Evolutionary conservation across 1,284 basidiomycete genomes (phyloP).

Genomic region (Sanghuangporus weigelae): DNA sequence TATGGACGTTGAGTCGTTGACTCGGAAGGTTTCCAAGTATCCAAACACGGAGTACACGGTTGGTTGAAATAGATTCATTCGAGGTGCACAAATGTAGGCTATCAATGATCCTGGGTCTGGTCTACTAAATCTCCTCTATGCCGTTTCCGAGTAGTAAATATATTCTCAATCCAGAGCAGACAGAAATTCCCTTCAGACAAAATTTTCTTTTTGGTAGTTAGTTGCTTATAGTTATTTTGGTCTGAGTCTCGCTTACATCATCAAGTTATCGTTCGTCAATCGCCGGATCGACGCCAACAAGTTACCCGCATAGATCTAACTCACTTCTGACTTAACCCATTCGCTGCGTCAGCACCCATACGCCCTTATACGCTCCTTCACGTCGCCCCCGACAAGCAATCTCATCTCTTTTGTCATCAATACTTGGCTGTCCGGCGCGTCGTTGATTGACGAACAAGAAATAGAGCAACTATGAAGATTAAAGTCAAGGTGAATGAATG

Average conservation of each 20-base stretch:
- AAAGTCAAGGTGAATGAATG: slow-evolving; percentile 66
- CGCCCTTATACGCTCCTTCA: neutral
- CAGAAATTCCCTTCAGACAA: too few relatives aligned
- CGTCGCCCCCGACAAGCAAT: neutral
- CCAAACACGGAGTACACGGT: too few relatives aligned
- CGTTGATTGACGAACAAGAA: neutral
- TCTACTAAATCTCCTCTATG: too few relatives aligned
- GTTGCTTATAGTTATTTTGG: too few relatives aligned
- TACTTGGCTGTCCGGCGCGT: neutral
- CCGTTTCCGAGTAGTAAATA: too few relatives aligned
- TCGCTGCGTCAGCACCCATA: neutral
- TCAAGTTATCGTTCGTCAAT: slow-evolving; percentile 11
- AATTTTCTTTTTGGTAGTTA: too few relatives aligned
- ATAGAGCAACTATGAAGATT: slow-evolving; percentile 57
- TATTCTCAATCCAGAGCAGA: too few relatives aligned
- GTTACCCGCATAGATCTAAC: neutral
- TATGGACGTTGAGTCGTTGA: too few relatives aligned
- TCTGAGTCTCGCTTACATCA: neutral
- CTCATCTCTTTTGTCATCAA: neutral
- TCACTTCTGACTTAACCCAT: neutral
- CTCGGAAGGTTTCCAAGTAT: too few relatives aligned
- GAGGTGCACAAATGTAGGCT: too few relatives aligned
- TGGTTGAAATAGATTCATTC: too few relatives aligned
- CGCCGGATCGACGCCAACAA: slow-evolving; percentile 1
- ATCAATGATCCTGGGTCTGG: too few relatives aligned